Conservation (phyloP, 1,284 basidiomycete genomes). For the Malassezia pachydermatis region DNA sequence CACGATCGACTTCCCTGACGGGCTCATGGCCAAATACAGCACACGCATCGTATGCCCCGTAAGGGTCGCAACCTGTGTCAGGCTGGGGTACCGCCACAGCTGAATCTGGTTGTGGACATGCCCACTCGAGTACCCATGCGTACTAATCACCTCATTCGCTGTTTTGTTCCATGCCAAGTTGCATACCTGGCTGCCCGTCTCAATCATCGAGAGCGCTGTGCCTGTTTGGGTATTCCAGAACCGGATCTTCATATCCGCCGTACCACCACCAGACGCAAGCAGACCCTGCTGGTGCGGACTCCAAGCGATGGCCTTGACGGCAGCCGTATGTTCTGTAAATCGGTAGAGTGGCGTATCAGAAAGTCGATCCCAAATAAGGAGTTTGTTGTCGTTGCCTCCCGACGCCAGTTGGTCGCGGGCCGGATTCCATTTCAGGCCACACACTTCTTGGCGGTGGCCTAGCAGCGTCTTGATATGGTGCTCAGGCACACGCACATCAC, state of each 20-base stretch:
- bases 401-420: conserved; percentile 69
- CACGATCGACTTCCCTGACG: conserved; percentile 92
- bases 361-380: conserved; percentile 80
- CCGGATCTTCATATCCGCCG: conserved; percentile 86
- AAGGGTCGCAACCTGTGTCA: conserved; percentile 64
- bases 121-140: conserved; percentile 89
- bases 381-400: conserved; percentile 96
- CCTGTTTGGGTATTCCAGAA: conserved; percentile 94
- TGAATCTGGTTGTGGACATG: conserved; percentile 94
- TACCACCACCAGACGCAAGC: conserved; percentile 91
- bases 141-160: conserved; percentile 92
- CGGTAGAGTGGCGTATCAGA: conserved; percentile 64
- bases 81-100: conserved; percentile 88
- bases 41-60: conserved; percentile 81
- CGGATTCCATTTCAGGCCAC: conserved; percentile 86
- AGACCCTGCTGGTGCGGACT: conserved; percentile 86
- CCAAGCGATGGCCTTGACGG: conserved; percentile 96
- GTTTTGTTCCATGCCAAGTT: conserved; percentile 88
- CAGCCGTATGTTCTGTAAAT: conserved; percentile 91
- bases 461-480: conserved; percentile 67
- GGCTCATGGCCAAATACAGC: conserved; percentile 89
- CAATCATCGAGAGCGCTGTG: conserved; percentile 56
- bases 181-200: conserved; percentile 59
- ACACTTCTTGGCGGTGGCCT: conserved; percentile 89
- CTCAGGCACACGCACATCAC: conserved; percentile 67